phyloP scores from a whole-genome alignment of 116 monocot genomes.

The Trichopus zeylanicus region DNA sequence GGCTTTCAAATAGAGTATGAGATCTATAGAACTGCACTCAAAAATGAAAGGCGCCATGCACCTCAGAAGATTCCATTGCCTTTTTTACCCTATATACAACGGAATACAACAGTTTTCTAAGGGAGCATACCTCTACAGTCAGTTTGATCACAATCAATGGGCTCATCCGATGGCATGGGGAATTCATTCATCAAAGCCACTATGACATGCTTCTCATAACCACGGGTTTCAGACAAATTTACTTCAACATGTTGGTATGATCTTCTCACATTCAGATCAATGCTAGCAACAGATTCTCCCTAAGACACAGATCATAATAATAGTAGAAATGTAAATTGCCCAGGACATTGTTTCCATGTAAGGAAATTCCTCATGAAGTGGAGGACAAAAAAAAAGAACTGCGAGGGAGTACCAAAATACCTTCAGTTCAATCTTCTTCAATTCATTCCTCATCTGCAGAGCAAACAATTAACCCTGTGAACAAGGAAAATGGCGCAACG shows the following conservation, averaged over 20 bases:
- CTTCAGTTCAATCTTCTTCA: slow-evolving; percentile 34
- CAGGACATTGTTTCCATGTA: too few relatives aligned
- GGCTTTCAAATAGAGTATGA: not conserved
- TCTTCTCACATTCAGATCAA: slow-evolving; percentile 21
- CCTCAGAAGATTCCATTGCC: not conserved
- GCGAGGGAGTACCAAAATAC: slow-evolving; percentile 18
- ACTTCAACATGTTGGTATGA: slow-evolving; percentile 37
- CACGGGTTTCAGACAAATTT: slow-evolving; percentile 26
- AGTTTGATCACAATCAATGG: slow-evolving; percentile 4
- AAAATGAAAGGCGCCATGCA: not conserved
- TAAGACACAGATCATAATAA: too few relatives aligned
- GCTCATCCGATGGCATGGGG: not conserved
- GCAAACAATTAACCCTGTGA: not conserved
- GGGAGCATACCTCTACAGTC: slow-evolving; percentile 22
- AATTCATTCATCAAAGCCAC: slow-evolving; percentile 28
- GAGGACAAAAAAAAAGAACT: not conserved
- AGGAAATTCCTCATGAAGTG: not conserved
- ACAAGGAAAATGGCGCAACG: not conserved
- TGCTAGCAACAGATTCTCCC: slow-evolving; percentile 22
- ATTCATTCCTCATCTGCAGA: slow-evolving; percentile 21
- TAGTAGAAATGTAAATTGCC: too few relatives aligned
- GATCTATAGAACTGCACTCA: too few relatives aligned
- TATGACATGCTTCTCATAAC: slow-evolving; percentile 39
- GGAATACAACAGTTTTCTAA: not conserved
- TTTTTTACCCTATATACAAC: not conserved